These are phyloP conservation scores for Noccaea bulbosa DNA, from an alignment of 345 rosid species.

Conservation along the genomic window DNA sequence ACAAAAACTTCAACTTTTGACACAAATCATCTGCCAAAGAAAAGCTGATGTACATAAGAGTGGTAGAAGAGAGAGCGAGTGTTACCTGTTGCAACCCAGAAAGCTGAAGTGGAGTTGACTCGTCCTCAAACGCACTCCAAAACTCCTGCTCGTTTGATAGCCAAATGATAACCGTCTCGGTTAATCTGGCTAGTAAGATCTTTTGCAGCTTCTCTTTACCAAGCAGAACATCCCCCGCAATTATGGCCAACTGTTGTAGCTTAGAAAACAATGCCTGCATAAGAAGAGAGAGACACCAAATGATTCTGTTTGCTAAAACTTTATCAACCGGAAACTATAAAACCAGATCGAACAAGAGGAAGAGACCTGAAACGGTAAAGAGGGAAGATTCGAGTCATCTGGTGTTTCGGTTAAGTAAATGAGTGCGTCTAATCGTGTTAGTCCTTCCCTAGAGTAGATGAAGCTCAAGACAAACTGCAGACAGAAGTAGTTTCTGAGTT, in stretches of 20 bases:
- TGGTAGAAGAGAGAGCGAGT: conserved; percentile 13
- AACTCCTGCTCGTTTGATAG: conserved; percentile 90
- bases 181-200: conserved; percentile 85
- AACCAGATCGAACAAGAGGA: conserved; percentile 15
- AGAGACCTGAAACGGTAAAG: conserved; percentile 92
- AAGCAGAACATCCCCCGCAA: conserved; percentile 90
- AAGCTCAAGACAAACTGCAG: conserved; percentile 91
- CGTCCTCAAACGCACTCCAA: conserved; percentile 91
- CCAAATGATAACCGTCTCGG: conserved; percentile 97
- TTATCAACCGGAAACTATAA: conserved; percentile 7
- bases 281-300: conserved; percentile 20
- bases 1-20: conserved; percentile 5
- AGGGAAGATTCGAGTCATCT: conserved; percentile 76
- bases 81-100: conserved; percentile 89
- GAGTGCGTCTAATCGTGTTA: conserved; percentile 73
- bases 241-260: conserved; percentile 91
- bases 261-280: conserved; percentile 92
- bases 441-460: conserved; percentile 93
- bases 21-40: neutral
- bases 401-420: conserved; percentile 72
- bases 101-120: conserved; percentile 70
- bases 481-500: conserved; percentile 91
- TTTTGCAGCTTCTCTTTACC: conserved; percentile 95
- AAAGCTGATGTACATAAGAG: conserved; percentile 19
- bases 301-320: conserved; percentile 7